Base-by-base conservation (phyloP, 139 green algal species). In the Tetraselmis chui region DNA sequence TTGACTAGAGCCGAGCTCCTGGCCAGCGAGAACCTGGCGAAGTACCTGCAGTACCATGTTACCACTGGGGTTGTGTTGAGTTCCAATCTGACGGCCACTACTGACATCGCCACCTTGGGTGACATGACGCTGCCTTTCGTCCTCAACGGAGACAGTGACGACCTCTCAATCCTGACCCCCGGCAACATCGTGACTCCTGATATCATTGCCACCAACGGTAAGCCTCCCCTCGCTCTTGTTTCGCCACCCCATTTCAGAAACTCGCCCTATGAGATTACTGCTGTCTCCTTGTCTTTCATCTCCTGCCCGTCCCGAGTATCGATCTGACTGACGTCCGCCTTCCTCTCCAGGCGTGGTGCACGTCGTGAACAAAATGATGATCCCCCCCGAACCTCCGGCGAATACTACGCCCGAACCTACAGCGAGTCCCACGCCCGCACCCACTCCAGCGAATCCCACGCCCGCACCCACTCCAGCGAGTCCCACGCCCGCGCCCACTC, bases 1-100 rank as follows among this genome's bases (percentile, higher is more conserved):
- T 78, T 2, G 58, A 90, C 24, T 26, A 28, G 23, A 79, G 59
- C 79, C 5, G 45, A 5, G 11, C 45, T 67, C 11, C 45, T 67
- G 45, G 91, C 87, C 24, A 24, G 77, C 28, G 84, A 91, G 31
- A 67, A 90, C 2, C 79, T 91, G 79, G 28, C 91, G 18, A 88
- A 59, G 0, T 25, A 25, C 45, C 45, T 67, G 45, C 11, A 5
- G 11, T 67, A 67, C 45, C 45, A 67, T 18, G 45, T 18, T 5
- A 5, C 18, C 18, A 5, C 45, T 25, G 18, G 11, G 11, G 18
- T 67, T 5, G 45, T 18, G 18, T 67, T 67, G 45, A 67, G 45
- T 18, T 67, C 45, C 18, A 18, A 5, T 5, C 45, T 67, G 45
- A 67, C 45, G 11, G 18, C 18, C 11, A n/a, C n/a, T n/a, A n/a